Base-by-base conservation (phyloP, 208 protist species). In the Acanthamoeba lenticulata region DNA sequence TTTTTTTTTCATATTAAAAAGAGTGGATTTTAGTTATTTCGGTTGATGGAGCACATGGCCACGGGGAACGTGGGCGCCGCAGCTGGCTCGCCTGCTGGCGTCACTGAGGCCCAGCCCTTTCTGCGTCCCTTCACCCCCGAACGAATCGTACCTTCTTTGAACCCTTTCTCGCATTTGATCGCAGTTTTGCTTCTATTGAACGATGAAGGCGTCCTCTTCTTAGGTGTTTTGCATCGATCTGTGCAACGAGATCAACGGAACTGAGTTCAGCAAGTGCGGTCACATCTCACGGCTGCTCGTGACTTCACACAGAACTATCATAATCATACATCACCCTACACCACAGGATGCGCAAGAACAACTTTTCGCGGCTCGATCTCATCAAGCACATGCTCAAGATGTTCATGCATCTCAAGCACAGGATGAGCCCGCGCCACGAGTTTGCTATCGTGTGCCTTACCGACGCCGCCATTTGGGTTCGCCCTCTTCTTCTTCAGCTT, bases 321-420 rank as follows among this genome's bases (percentile, higher is more conserved):
- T 52, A 15, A 5, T 52, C 47, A 52, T 52, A 15, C 47, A 15
- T 52, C 9, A 15, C 15, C 9, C 9, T 15, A 15, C 15, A 19
- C 47, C 15, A 15, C 34, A 89, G 81, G 81, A 60, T 44, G 2
- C 81, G 81, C 13, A 89, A 89, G 38, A 89, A 89, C 45, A 62
- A 27, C 44, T 89, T 89, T 34, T 60, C 81, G 0, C 27, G 81
- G 52, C 81, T 89, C 9, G 81, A 89, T 32, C 81, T 89, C n/a
- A 21, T 89, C 44, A 89, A 89, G 29, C 81, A 89, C 81, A 89
- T 89, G 81, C 1, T 89, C 52, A 89, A 89, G 36, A 89, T 89
- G 81, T 89, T 89, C 32, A 34, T 62, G 9, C 81, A 89, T 40
- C 15, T 62, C 21, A 89, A 89, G 81, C 81, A 89, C 81, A 89